phyloP scores from a whole-genome alignment of 768 basidiomycete genomes.

The Auricularia cornea region DNA sequence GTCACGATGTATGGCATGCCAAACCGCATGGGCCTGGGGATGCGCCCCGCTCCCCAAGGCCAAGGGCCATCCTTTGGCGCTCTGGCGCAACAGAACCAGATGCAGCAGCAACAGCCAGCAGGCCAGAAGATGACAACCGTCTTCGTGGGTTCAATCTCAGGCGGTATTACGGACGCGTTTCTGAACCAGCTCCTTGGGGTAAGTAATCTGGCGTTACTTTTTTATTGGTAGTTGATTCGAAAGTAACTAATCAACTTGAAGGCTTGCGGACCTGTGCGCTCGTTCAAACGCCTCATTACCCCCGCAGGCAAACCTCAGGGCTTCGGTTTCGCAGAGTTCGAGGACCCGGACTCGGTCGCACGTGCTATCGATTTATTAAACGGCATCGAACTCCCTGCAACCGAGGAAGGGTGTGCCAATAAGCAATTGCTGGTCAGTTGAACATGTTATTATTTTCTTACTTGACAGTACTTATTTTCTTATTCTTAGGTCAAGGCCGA shows the following conservation, averaged over 20 bases:
- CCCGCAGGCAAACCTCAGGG: slow-evolving; percentile 91
- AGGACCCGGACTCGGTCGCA: slow-evolving; percentile 86
- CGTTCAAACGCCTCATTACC: slow-evolving; percentile 88
- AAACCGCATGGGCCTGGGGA: slow-evolving; percentile 79
- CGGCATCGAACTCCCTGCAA: slow-evolving; percentile 51
- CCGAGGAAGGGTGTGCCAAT: slow-evolving; percentile 50
- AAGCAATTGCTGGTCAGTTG: slow-evolving; percentile 64
- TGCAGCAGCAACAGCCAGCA: slow-evolving; percentile 52
- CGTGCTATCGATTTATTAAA: slow-evolving; percentile 63
- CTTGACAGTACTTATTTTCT: slow-evolving; percentile 1
- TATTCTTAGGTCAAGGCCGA: slow-evolving; percentile 78
- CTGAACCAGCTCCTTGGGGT: slow-evolving; percentile 73
- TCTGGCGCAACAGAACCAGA: slow-evolving; percentile 78
- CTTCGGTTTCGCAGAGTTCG: slow-evolving; percentile 94
- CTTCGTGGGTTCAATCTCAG: slow-evolving; percentile 93
- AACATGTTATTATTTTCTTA: neutral
- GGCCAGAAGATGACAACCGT: slow-evolving; percentile 63
- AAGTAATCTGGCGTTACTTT: slow-evolving; percentile 22
- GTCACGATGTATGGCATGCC: slow-evolving; percentile 51
- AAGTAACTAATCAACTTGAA: slow-evolving; percentile 21
- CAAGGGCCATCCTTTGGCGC: slow-evolving; percentile 67
- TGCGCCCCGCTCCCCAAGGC: slow-evolving; percentile 60
- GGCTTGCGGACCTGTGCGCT: slow-evolving; percentile 85
- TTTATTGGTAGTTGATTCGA: neutral
- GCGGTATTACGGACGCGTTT: slow-evolving; percentile 79